Evolutionary conservation across 331 rosid genomes (phyloP), one percentile per base, ranked within the genome.

Genomic region (Malus hybrid): DNA sequence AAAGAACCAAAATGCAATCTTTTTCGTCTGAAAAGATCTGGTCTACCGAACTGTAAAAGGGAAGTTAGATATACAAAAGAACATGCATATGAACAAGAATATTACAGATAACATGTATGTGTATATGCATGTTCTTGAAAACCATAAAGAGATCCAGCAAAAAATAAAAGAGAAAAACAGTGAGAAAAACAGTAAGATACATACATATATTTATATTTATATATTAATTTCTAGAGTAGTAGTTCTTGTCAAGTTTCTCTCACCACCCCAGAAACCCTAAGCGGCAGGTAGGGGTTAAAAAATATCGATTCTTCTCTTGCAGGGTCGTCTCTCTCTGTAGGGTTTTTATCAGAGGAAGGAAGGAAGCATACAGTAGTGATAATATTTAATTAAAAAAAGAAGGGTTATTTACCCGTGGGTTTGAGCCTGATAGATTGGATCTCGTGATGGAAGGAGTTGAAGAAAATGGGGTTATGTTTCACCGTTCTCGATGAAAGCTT

Each of bases 401-500:
- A 42, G 10, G 42, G 67, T 22, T 39, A 42, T 79, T 65, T 80
- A 75, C 84, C 74, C 74, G 80, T 80, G 78, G 78, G 81, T 55
- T 80, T 73, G 80, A 74, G 76, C 67, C 63, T 72, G 73, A 65
- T 70, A 46, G 80, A 84, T 86, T 79, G 86, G 90, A 86, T 86
- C 90, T 81, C 88, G 86, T 74, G 86, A 82, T 81, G 70, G 56
- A 56, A 61, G 59, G 76, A 77, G 74, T 66, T 72, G 52, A 79
- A 77, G 83, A 74, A 79, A 77, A 75, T 72, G 57, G 57, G 44
- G 32, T 68, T 70, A 32, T 73, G 36, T 81, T 68, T 83, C 87
- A 76, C 87, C 65, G 68, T 83, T 81, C 83, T 71, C 84, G 67
- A 83, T 50, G 85, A 75, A 60, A 60, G 65, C 67, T 72, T 61